Evolutionary conservation across 1,139 yeast species (phyloP), one percentile per base, ranked within the genome.

Genomic region (Candida smagusa): DNA sequence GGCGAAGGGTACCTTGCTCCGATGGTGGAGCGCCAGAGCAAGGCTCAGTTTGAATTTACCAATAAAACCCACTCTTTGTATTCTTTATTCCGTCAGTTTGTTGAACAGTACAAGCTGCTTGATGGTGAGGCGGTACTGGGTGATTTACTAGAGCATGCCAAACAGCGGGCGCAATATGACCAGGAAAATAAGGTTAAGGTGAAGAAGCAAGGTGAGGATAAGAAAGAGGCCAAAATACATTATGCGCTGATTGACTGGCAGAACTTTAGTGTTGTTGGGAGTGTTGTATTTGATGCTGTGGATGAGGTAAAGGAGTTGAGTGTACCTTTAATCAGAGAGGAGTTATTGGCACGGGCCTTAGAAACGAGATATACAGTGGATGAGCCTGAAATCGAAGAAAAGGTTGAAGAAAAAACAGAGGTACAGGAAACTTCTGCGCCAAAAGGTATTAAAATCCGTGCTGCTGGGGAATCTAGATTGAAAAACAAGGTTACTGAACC

Each of bases 211-310:
- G 59, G 38, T 63, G 63, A 61, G 36, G 72, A 73, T 36, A 47
- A 52, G 16, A 43, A 48, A 11, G 51, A 54, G 27, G 60, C 67
- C 31, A 63, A 63, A 46, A 41, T 78, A 22, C 80, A 77, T 33
- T 86, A 73, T 60, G 90, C 94, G 0, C 77, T 84, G 23, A 82
- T 88, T 21, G 90, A 90, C 58, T 92, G 98, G 98, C 82, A 82
- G 43, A 87, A 85, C 44, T 89, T 89, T 53, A 66, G 72, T 2
- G 67, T 88, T 12, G 84, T 85, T 3, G 89, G 82, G 35, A 79
- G 82, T 2, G 68, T 88, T 9, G 77, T 74, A 37, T 84, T 89
- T 50, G 79, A 78, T 28, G 81, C 79, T 2, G 67, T 80, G 1
- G 96, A 87, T 55, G 69, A 72, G 39, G 79, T 74, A 11, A 72